Conservation (phyloP, 495 filamentous ascomycete species). For the Hyaloscypha finlandica region DNA sequence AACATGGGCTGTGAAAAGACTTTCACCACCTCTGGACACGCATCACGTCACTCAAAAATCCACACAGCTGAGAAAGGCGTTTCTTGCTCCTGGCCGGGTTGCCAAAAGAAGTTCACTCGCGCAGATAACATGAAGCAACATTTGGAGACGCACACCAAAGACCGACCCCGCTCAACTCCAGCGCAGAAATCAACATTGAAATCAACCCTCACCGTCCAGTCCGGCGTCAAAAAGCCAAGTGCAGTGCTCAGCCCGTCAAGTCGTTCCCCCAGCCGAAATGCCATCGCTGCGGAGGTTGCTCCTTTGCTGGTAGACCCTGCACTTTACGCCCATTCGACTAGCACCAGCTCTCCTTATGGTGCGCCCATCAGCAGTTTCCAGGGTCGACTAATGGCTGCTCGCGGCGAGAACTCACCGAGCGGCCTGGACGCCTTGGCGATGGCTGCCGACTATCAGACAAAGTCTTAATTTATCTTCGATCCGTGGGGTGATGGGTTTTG, state of each 20-base stretch:
- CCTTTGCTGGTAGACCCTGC: conserved; percentile 16
- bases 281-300: conserved; percentile 14
- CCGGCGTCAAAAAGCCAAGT: conserved; percentile 22
- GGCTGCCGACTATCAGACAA: conserved; percentile 11
- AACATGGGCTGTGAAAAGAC: conserved; percentile 73
- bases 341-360: background rate
- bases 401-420: conserved; percentile 1
- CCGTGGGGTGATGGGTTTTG: background rate
- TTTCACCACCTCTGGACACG: conserved; percentile 95
- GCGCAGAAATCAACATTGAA: conserved; percentile 17
- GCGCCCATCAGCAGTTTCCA: conserved; percentile 1
- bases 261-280: conserved; percentile 21
- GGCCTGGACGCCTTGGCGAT: conserved; percentile 22
- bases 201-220: conserved; percentile 12
- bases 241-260: background rate
- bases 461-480: background rate
- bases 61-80: conserved; percentile 96
- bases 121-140: conserved; percentile 99
- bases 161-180: conserved; percentile 39
- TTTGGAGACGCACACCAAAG: conserved; percentile 79
- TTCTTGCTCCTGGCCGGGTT: conserved; percentile 72
- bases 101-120: conserved; percentile 91
- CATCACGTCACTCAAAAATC: conserved; percentile 94
- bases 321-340: conserved; percentile 5
- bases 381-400: conserved; percentile 4